These are phyloP conservation scores for Phylloporus arenicola DNA, from an alignment of 768 basidiomycete species.

Conservation along the genomic window DNA sequence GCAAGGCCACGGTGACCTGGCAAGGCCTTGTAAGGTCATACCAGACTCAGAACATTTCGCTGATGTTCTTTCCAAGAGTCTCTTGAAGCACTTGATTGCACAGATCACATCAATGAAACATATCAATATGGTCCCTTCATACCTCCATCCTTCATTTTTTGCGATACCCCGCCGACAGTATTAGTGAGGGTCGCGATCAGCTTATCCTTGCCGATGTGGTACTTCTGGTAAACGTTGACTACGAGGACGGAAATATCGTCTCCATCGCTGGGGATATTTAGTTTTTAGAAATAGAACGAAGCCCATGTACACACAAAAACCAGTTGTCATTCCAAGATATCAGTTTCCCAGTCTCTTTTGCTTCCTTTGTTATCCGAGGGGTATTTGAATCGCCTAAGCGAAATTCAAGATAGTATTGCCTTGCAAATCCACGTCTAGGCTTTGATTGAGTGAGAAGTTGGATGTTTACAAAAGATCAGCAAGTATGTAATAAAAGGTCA, in stretches of 20 bases:
- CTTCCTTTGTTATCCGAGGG: background rate
- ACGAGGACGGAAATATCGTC: background rate
- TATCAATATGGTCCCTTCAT: background rate
- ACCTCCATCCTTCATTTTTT: background rate
- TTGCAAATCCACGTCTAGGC: background rate
- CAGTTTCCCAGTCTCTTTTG: background rate
- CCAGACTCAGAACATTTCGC: background rate
- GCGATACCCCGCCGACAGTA: background rate
- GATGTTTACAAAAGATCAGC: background rate
- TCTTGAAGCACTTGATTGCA: background rate
- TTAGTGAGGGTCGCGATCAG: background rate
- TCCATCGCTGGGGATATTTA: background rate
- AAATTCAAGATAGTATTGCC: background rate
- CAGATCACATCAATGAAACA: background rate
- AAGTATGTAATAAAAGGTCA: background rate
- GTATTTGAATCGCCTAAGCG: background rate
- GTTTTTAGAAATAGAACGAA: background rate
- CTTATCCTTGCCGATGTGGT: background rate
- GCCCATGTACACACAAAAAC: background rate
- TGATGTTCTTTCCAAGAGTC: background rate
- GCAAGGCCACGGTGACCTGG: too few relatives aligned
- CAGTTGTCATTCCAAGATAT: background rate
- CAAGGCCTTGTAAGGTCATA: too few relatives aligned
- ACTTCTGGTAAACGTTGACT: background rate
- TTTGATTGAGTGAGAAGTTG: background rate